These are phyloP conservation scores for Phlegmacium glaucopus DNA, from an alignment of 768 basidiomycete species.

Conservation along the genomic window DNA sequence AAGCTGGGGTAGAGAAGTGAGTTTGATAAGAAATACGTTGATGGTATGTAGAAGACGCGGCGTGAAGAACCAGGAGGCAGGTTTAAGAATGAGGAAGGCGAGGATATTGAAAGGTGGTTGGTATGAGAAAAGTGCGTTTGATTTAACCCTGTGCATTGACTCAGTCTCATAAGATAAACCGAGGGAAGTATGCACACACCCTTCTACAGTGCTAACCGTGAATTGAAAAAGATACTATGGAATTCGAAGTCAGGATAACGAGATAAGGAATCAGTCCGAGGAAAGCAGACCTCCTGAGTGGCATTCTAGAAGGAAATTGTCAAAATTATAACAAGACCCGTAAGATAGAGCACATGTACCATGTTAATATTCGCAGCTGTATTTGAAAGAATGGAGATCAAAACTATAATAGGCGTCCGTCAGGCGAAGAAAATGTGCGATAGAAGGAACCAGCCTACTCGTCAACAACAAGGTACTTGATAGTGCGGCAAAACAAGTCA, in stretches of 20 bases:
- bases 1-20: slow-evolving; percentile 81
- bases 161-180: neutral
- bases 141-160: slow-evolving; percentile 62
- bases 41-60: slow-evolving; percentile 77
- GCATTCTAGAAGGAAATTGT: slow-evolving; percentile 33
- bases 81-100: slow-evolving; percentile 78
- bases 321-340: neutral
- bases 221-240: slow-evolving; percentile 81
- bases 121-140: slow-evolving; percentile 88
- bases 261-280: neutral
- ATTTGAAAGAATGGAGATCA: slow-evolving; percentile 90
- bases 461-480: slow-evolving; percentile 79
- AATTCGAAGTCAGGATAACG: slow-evolving; percentile 29
- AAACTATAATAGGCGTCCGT: slow-evolving; percentile 37
- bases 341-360: slow-evolving; percentile 24
- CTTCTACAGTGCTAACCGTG: slow-evolving; percentile 84
- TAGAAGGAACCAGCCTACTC: slow-evolving; percentile 45
- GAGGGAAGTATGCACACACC: slow-evolving; percentile 38
- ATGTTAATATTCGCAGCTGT: slow-evolving; percentile 83
- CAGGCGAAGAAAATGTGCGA: neutral
- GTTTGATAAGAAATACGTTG: slow-evolving; percentile 83
- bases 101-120: slow-evolving; percentile 87
- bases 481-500: slow-evolving; percentile 77
- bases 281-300: slow-evolving; percentile 39
- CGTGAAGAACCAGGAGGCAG: slow-evolving; percentile 68